Conservation (phyloP, 257 asterid genomes). For the Jacaranda copaia region DNA sequence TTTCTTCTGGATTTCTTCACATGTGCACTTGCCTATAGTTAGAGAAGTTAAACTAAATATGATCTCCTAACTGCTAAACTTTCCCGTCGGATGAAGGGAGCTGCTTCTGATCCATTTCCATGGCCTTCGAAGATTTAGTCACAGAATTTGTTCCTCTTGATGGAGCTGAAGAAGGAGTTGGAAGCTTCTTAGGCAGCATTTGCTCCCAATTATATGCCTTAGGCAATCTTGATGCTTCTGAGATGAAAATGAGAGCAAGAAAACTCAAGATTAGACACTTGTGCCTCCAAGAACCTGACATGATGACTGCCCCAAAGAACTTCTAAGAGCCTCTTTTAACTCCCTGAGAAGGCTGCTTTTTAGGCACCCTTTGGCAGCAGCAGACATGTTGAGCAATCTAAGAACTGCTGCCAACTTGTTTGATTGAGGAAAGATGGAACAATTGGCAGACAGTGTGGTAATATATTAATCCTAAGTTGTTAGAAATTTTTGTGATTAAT, state of each 20-base stretch:
- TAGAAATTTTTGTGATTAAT: slow-evolving; percentile 40
- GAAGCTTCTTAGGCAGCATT: slow-evolving; percentile 92
- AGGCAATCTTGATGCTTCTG: slow-evolving; percentile 77
- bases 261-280: slow-evolving; percentile 51
- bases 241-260: slow-evolving; percentile 61
- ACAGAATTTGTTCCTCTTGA: slow-evolving; percentile 80
- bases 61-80: slow-evolving; percentile 44
- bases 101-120: slow-evolving; percentile 46
- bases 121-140: slow-evolving; percentile 40
- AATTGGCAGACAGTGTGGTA: slow-evolving; percentile 72
- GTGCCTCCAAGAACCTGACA: slow-evolving; percentile 59
- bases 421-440: slow-evolving; percentile 71
- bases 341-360: slow-evolving; percentile 43
- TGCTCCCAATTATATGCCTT: slow-evolving; percentile 69
- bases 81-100: slow-evolving; percentile 63
- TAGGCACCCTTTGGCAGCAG: slow-evolving; percentile 41
- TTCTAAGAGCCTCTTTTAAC: slow-evolving; percentile 41
- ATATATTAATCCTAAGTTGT: slow-evolving; percentile 51
- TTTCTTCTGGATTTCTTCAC: background rate
- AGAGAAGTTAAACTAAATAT: slow-evolving; percentile 31
- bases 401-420: slow-evolving; percentile 65
- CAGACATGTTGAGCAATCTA: slow-evolving; percentile 67
- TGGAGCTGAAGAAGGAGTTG: slow-evolving; percentile 82
- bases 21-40: slow-evolving; percentile 24
- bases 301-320: slow-evolving; percentile 39